Conservation (phyloP, 2,329 filamentous ascomycete genomes). For the Lachnellula occidentalis region DNA sequence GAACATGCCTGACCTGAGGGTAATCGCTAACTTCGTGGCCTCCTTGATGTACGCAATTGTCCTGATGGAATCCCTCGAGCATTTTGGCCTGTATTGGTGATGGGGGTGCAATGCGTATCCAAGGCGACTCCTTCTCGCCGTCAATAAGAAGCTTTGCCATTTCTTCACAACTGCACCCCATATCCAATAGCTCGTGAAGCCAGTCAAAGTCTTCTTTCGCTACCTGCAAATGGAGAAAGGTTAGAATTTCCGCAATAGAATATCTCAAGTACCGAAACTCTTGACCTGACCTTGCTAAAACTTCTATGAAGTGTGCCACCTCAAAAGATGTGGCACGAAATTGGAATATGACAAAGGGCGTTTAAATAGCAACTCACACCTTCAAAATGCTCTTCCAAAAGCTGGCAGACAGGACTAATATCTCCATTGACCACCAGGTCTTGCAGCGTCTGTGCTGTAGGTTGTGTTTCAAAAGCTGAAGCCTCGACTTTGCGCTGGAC, state of each 20-base stretch:
- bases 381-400: constrained; percentile 3
- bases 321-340: no score
- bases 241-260: no score
- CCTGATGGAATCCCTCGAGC: background rate
- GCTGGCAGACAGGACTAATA: background rate
- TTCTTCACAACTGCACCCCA: constrained; percentile 4
- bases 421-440: background rate
- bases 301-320: no score
- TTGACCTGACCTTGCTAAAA: no score
- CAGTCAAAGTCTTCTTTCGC: constrained; percentile 6
- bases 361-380: background rate
- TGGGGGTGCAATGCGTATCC: background rate
- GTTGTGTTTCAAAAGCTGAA: background rate
- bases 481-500: no score
- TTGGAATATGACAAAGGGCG: no score
- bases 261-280: no score
- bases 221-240: background rate
- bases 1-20: background rate
- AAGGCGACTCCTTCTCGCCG: constrained; percentile 3
- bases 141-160: constrained; percentile 12
- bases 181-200: constrained; percentile 9
- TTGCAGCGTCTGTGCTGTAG: background rate
- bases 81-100: background rate
- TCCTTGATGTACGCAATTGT: constrained; percentile 3
- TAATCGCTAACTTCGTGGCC: background rate